Evolutionary conservation across 495 filamentous ascomycete genomes (phyloP).

Genomic region (Xanthoparmelia taractica): DNA sequence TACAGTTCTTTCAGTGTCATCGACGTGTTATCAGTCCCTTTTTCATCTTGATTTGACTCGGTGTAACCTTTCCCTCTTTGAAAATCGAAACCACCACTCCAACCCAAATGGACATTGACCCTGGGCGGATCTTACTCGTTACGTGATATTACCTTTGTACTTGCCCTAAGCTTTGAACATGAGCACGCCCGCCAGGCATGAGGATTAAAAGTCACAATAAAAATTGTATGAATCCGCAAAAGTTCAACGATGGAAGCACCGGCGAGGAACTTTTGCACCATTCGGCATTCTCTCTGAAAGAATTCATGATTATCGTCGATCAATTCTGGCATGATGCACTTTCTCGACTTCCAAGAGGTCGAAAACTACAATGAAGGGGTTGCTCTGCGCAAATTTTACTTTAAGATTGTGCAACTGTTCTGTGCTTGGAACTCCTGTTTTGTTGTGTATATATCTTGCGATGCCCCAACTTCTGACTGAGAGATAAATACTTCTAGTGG

Average conservation of each 20-base stretch:
- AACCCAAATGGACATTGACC: background rate
- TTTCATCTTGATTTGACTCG: background rate
- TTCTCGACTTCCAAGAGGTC: background rate
- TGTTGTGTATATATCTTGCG: background rate
- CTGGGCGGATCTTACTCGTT: background rate
- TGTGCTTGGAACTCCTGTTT: background rate
- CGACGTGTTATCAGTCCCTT: background rate
- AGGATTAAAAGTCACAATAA: background rate
- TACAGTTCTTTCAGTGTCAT: background rate
- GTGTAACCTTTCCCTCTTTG: background rate
- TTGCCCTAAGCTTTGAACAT: too few relatives aligned
- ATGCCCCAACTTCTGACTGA: background rate
- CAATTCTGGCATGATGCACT: background rate
- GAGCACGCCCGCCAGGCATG: too few relatives aligned
- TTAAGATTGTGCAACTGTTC: background rate
- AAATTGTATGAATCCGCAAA: background rate
- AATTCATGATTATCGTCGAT: background rate
- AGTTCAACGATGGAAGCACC: background rate
- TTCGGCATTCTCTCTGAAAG: background rate
- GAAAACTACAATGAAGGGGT: background rate
- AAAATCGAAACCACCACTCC: background rate
- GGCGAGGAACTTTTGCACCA: background rate
- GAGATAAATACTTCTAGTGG: background rate
- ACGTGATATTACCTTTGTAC: background rate
- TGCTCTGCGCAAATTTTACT: background rate